These are phyloP conservation scores for Dioszegia crocea DNA, from an alignment of 768 basidiomycete species.

Conservation along the genomic window DNA sequence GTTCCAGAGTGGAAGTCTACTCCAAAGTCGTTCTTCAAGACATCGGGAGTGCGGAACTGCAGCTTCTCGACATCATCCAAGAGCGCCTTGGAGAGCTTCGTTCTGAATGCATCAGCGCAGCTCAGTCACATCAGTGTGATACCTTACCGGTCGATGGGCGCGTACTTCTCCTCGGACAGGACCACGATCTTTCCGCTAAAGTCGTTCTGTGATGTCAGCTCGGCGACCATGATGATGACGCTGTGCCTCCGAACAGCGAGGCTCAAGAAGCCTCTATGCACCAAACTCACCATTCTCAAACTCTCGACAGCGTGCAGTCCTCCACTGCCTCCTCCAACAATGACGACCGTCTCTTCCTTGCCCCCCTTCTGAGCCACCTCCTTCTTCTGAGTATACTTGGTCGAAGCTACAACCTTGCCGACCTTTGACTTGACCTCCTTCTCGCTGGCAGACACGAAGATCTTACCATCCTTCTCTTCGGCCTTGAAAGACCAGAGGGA, in stretches of 20 bases:
- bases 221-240: no score
- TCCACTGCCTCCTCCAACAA: constrained; percentile 82
- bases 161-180: constrained; percentile 70
- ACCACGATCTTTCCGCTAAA: constrained; percentile 73
- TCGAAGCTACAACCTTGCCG: constrained; percentile 56
- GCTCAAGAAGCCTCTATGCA: neutral
- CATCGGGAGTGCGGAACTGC: constrained; percentile 66
- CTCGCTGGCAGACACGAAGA: constrained; percentile 68
- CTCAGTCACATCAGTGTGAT: neutral
- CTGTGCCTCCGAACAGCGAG: constrained; percentile 4
- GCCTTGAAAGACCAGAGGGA: constrained; percentile 75
- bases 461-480: constrained; percentile 62
- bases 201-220: constrained; percentile 58
- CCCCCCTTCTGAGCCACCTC: constrained; percentile 46
- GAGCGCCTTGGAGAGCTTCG: constrained; percentile 83
- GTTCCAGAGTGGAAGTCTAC: constrained; percentile 46
- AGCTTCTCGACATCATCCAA: constrained; percentile 73
- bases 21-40: constrained; percentile 62
- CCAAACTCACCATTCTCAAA: constrained; percentile 63
- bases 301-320: constrained; percentile 73
- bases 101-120: constrained; percentile 53
- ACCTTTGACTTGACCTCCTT: constrained; percentile 65
- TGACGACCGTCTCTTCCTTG: constrained; percentile 59
- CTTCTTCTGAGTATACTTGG: constrained; percentile 13
- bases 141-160: constrained; percentile 74